phyloP scores from a whole-genome alignment of 805 yeast species.

The Pichia deserticola region DNA sequence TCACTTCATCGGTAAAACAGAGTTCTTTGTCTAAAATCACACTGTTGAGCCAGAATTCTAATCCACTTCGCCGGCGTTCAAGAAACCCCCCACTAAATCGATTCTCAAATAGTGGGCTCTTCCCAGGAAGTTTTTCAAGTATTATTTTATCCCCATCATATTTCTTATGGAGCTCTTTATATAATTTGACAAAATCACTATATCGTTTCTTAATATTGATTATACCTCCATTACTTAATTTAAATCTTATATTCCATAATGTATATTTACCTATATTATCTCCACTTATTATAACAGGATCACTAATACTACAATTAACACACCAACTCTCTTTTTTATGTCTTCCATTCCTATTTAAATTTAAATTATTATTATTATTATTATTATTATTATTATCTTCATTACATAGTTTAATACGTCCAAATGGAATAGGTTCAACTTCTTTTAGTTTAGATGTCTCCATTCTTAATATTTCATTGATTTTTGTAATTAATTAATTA shows the following conservation, averaged over 20 bases:
- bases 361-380: background rate
- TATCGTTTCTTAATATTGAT: slow-evolving; percentile 53
- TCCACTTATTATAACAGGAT: slow-evolving; percentile 26
- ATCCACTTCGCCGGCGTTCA: slow-evolving; percentile 45
- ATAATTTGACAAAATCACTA: slow-evolving; percentile 51
- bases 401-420: slow-evolving; percentile 33
- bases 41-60: slow-evolving; percentile 53
- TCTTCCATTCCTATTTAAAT: background rate
- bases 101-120: slow-evolving; percentile 27
- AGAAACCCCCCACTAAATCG: slow-evolving; percentile 35
- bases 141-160: slow-evolving; percentile 32
- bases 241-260: slow-evolving; percentile 24
- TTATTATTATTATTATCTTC: slow-evolving; percentile 5
- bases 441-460: background rate
- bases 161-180: slow-evolving; percentile 27
- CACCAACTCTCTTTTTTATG: slow-evolving; percentile 21
- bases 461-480: background rate
- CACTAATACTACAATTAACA: slow-evolving; percentile 23
- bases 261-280: slow-evolving; percentile 22
- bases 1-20: background rate
- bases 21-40: slow-evolving; percentile 35
- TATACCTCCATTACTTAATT: slow-evolving; percentile 27
- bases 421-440: slow-evolving; percentile 2
- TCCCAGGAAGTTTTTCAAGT: slow-evolving; percentile 47
- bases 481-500: too few relatives aligned